Base-by-base conservation (phyloP, 306 rosid species). In the Luffa aegyptiaca region DNA sequence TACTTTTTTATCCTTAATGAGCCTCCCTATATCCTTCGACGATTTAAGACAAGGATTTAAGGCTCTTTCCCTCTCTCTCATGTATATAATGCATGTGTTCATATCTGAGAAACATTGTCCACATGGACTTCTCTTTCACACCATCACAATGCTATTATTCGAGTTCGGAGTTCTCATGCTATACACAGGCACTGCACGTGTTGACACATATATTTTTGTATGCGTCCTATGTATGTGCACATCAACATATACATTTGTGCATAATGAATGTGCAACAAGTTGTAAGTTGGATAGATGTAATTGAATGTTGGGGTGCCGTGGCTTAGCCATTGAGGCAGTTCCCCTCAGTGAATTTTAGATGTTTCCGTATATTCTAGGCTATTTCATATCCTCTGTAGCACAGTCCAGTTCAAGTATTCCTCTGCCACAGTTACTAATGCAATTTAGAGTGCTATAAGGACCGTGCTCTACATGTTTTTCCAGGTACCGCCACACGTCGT, bases 401-500 rank as follows among this genome's bases (percentile, higher is more conserved):
- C 18, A 46, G 36, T 26, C 10, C 1, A 45, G 21, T 48, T 20
- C 36, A 45, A 26, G 3, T 20, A 21, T 13, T 26, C 45, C 3
- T 64, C 8, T 16, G 39, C 33, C 49, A 35, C 55, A 41, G 48
- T 31, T 56, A 1, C 5, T 42, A 21, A 52, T 76, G 77, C 44
- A 82, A 64, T 51, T 16, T 63, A 8, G 66, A 63, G 39, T 35
- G 9, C 77, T 78, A 8, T 71, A 80, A 58, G 35, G 31, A 57
- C 57, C 17, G 45, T 45, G 74, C 41, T 66, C 52, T 66, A 14
- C 70, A n/a, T 70, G 21, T 79, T 58, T 77, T 37, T 65, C 41
- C 85, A 95, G 98, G 98, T 93, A 68, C 97, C 97, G 0, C 82
- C 91, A 58, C 97, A 92, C 77, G 80, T 95, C 9, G 74, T 88